A percentile compares a stretch with the other conserved stretches of the same genome.
Conservation (phyloP, 208 protist genomes). For the Acanthamoeba sp. region DNA sequence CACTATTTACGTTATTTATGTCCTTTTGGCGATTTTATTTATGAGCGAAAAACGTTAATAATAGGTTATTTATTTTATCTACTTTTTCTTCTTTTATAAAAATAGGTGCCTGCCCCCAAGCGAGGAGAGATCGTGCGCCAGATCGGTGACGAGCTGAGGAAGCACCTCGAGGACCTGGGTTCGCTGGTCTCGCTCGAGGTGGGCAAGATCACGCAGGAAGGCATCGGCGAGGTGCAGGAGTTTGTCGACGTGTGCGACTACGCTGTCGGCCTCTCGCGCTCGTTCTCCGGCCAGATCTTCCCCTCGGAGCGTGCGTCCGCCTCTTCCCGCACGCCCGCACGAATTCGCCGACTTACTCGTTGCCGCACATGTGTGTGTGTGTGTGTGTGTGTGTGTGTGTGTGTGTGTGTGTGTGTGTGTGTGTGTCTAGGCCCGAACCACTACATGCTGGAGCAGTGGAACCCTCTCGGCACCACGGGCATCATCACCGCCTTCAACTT, state of each 20-base stretch:
- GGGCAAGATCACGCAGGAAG: constrained; percentile 91
- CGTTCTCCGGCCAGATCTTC: constrained; percentile 84
- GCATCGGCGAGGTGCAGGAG: constrained; percentile 92
- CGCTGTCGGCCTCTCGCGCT: constrained; percentile 87
- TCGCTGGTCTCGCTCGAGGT: constrained; percentile 90
- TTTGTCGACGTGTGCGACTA: constrained; percentile 92
- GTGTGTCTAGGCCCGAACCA: constrained; percentile 77
- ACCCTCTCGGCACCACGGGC: constrained; percentile 90
- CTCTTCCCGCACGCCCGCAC: neutral
- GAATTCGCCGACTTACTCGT: neutral
- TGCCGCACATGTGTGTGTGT: too few species aligned
- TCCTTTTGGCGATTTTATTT: neutral
- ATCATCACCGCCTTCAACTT: constrained; percentile 93
- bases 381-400: too few species aligned
- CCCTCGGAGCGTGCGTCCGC: constrained; percentile 83
- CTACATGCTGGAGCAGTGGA: constrained; percentile 89
- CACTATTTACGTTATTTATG: neutral
- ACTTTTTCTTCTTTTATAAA: neutral
- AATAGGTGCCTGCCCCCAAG: constrained; percentile 83
- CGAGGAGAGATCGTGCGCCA: constrained; percentile 91
- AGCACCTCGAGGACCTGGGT: constrained; percentile 84
- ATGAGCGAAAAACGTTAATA: neutral
- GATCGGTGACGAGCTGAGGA: constrained; percentile 86
- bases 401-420: too few species aligned
- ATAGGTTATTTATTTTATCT: neutral